A percentile compares a stretch with the other conserved stretches of the same genome.
Conservation (phyloP, 257 asterid species). For the Striga asiatica region DNA sequence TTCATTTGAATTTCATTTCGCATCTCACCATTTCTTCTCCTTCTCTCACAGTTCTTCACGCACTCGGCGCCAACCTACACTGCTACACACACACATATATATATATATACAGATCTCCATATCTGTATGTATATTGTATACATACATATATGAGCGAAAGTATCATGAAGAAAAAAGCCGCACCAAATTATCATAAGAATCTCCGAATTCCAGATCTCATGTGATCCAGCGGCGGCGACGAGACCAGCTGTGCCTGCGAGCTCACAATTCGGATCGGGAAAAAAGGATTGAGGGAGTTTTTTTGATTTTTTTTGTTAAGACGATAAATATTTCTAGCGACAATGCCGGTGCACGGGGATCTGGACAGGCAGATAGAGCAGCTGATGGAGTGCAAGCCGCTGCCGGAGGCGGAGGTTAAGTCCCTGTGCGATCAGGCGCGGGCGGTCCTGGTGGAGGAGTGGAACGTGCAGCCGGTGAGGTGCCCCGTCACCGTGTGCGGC, state of each 20-base stretch:
- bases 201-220: constrained; percentile 27
- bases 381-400: constrained; percentile 90
- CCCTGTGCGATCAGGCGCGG: constrained; percentile 78
- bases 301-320: too few species aligned
- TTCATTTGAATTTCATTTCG: constrained; percentile 40
- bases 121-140: neutral
- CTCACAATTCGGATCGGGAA: constrained; percentile 30
- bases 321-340: too few species aligned
- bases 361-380: constrained; percentile 81
- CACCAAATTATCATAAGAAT: neutral
- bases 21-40: constrained; percentile 28
- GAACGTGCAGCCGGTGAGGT: constrained; percentile 94
- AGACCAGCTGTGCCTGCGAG: neutral
- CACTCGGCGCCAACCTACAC: too few species aligned
- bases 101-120: constrained; percentile 14
- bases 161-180: constrained; percentile 11
- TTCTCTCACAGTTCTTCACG: constrained; percentile 14
- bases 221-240: constrained; percentile 14
- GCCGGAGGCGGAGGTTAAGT: constrained; percentile 66
- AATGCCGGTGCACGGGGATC: constrained; percentile 84
- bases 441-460: constrained; percentile 79
- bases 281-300: constrained; percentile 8
- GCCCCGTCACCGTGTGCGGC: constrained; percentile 92
- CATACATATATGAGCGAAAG: neutral
- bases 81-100: constrained; percentile 11